Evolutionary conservation across 1,284 basidiomycete genomes (phyloP).

Genomic region (Leccinum pseudoinsigne): DNA sequence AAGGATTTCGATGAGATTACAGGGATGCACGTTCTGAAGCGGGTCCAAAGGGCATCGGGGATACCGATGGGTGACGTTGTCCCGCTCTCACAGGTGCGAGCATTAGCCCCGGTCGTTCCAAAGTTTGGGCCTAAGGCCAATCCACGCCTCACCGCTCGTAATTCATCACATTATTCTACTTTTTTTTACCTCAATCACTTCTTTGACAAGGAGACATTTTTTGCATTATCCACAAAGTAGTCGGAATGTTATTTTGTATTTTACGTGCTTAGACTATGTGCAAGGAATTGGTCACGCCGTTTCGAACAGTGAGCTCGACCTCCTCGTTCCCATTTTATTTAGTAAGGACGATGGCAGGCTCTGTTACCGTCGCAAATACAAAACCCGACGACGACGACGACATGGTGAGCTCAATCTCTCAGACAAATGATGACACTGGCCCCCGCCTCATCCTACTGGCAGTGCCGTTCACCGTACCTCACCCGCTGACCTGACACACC

Average conservation of each 20-base stretch:
- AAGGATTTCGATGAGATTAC: neutral
- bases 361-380: conserved; percentile 13
- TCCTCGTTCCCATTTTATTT: too few relatives aligned
- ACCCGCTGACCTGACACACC: too few relatives aligned
- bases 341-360: too few relatives aligned
- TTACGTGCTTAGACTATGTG: too few relatives aligned
- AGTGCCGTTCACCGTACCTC: too few relatives aligned
- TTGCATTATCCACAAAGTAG: neutral
- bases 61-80: neutral
- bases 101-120: neutral
- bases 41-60: neutral
- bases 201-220: neutral
- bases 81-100: neutral
- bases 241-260: too few relatives aligned
- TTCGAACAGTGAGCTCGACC: too few relatives aligned
- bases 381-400: conserved; percentile 10
- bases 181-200: neutral
- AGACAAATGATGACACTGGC: conserved; percentile 11
- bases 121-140: neutral
- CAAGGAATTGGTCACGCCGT: too few relatives aligned
- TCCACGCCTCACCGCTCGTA: neutral
- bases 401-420: conserved; percentile 18
- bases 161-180: neutral
- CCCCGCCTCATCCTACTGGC: too few relatives aligned
- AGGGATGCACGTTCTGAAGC: neutral